Base-by-base conservation (phyloP, 768 basidiomycete species). In the Melanogaster broomeanus region DNA sequence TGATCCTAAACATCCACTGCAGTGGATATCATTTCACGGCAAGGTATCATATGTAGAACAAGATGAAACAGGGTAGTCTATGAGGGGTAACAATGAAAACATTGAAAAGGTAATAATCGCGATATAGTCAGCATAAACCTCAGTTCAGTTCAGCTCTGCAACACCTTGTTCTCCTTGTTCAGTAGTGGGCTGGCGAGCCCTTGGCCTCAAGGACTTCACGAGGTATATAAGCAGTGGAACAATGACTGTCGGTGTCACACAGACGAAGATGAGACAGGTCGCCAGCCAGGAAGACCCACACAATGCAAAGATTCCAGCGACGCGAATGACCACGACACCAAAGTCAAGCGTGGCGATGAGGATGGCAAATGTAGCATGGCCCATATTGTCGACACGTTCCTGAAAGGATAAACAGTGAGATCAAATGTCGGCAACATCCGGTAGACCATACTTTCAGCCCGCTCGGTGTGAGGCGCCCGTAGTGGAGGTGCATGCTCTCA, bases 401-500 rank as follows among this genome's bases (percentile, higher is more conserved):
- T n/a, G n/a, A n/a, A n/a, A n/a, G n/a, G n/a, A n/a, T n/a, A n/a
- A n/a, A n/a, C n/a, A n/a, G n/a, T n/a, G n/a, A n/a, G n/a, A n/a
- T n/a, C n/a, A n/a, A n/a, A n/a, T n/a, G n/a, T n/a, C n/a, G n/a
- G n/a, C n/a, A n/a, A n/a, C n/a, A n/a, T n/a, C n/a, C n/a, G n/a
- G n/a, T n/a, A n/a, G n/a, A n/a, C 19, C 2, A n/a, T 58, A 63
- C 63, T 59, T 66, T 66, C 2, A 66, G 48, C 21, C 61, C 46
- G 0, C 30, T n/a, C 35, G 64, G 49, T 44, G 64, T 52, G 41
- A 66, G 59, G 37, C 64, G 52, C 42, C 51, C 59, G 21, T 64
- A 63, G 7, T 47, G 48, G 2, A 63, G 19, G 25, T 46, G 59
- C 9, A 63, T 55, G n/a, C n/a, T n/a, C n/a, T n/a, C n/a, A n/a